phyloP scores from a whole-genome alignment of 371 early-diverging fungal species.

The Mucor mucedo region DNA sequence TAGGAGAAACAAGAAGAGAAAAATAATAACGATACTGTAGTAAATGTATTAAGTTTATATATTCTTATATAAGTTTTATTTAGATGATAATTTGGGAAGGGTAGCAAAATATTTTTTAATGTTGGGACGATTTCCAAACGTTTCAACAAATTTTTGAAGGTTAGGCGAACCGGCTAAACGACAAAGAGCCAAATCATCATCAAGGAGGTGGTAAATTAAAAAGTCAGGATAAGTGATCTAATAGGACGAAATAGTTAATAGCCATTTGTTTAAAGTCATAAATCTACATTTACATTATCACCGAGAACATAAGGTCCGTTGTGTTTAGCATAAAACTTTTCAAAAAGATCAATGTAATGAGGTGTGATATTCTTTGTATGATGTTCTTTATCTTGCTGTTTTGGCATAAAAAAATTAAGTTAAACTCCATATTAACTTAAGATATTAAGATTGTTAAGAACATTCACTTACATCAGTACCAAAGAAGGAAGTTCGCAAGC shows the following conservation, averaged over 20 bases:
- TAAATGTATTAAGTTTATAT: too few relatives aligned
- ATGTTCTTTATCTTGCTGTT: slow-evolving; percentile 8
- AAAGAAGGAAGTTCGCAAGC: not conserved
- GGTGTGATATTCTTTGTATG: not conserved
- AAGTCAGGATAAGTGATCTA: slow-evolving; percentile 35
- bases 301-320: slow-evolving; percentile 34
- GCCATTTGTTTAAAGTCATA: too few relatives aligned
- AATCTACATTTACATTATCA: slow-evolving; percentile 11
- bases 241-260: too few relatives aligned
- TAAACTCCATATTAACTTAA: not conserved
- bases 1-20: too few relatives aligned
- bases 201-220: slow-evolving; percentile 31
- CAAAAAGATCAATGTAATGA: slow-evolving; percentile 20
- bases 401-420: not conserved
- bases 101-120: slow-evolving; percentile 19
- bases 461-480: slow-evolving; percentile 8
- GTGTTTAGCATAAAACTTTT: slow-evolving; percentile 18
- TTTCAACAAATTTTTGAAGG: slow-evolving; percentile 27
- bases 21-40: too few relatives aligned
- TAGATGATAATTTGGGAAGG: not conserved
- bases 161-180: slow-evolving; percentile 23
- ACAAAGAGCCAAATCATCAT: slow-evolving; percentile 13
- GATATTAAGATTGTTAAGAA: too few relatives aligned
- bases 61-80: too few relatives aligned
- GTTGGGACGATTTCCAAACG: slow-evolving; percentile 27